phyloP scores from a whole-genome alignment of 495 filamentous ascomycete species.

The Annulohypoxylon nitens region DNA sequence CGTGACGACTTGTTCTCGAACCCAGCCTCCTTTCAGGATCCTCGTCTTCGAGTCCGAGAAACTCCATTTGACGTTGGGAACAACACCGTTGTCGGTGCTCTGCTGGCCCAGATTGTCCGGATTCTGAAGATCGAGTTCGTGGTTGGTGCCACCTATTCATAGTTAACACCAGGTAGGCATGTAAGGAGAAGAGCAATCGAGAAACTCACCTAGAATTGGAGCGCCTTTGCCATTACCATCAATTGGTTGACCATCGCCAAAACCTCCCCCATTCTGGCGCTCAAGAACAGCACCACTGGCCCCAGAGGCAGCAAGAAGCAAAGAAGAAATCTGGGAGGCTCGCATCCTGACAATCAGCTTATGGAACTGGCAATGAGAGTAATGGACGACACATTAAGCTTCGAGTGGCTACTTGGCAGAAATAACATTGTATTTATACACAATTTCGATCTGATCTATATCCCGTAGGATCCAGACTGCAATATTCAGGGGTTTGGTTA shows the following conservation, averaged over 20 bases:
- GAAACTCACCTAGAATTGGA: slow-evolving; percentile 64
- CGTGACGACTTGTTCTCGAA: slow-evolving; percentile 72
- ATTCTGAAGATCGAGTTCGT: slow-evolving; percentile 67
- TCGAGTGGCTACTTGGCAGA: background rate
- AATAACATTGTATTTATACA: slow-evolving; percentile 8
- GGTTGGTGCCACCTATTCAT: slow-evolving; percentile 62
- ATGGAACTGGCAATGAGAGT: background rate
- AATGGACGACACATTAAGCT: background rate
- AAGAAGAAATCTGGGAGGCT: slow-evolving; percentile 39
- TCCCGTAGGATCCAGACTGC: slow-evolving; percentile 16
- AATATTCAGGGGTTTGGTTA: slow-evolving; percentile 13
- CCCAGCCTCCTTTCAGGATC: slow-evolving; percentile 72
- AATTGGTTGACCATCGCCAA: slow-evolving; percentile 66
- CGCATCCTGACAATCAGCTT: slow-evolving; percentile 37
- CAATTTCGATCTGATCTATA: slow-evolving; percentile 20
- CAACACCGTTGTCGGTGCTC: slow-evolving; percentile 69
- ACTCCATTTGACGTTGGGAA: slow-evolving; percentile 74
- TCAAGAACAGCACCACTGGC: slow-evolving; percentile 39
- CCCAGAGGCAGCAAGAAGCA: slow-evolving; percentile 41
- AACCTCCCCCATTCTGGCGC: slow-evolving; percentile 52
- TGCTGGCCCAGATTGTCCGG: slow-evolving; percentile 70
- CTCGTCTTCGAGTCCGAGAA: slow-evolving; percentile 73
- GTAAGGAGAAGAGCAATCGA: background rate
- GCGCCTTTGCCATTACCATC: slow-evolving; percentile 68
- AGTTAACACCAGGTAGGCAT: slow-evolving; percentile 21